Percentiles rank a stretch among this genome's conserved stretches.
Conservation (phyloP, 2,329 filamentous ascomycete species). For the Aspergillus neoniger region DNA sequence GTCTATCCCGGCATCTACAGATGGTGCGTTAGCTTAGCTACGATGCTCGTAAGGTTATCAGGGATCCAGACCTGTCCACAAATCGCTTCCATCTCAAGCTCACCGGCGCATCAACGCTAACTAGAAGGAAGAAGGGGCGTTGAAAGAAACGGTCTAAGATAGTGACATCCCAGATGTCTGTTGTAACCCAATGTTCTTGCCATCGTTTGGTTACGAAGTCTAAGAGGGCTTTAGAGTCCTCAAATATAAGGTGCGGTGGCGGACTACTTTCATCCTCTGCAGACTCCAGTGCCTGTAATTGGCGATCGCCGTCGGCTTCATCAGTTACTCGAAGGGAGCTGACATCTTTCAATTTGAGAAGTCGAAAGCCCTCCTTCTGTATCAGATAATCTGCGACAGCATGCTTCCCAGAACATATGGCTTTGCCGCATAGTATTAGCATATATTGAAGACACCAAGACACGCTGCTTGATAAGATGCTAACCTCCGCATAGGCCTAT, state of each 20-base stretch:
- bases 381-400: slow-evolving; percentile 87
- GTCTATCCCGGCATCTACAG: slow-evolving; percentile 51
- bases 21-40: not conserved
- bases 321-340: slow-evolving; percentile 26
- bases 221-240: slow-evolving; percentile 67
- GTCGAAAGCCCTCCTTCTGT: slow-evolving; percentile 77
- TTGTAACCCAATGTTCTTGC: slow-evolving; percentile 82
- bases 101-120: slow-evolving; percentile 89
- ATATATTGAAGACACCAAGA: not conserved
- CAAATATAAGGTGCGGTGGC: slow-evolving; percentile 51
- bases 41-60: not conserved
- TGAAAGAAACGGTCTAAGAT: slow-evolving; percentile 74
- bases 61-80: slow-evolving; percentile 56
- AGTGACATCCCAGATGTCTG: slow-evolving; percentile 72
- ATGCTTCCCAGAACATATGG: slow-evolving; percentile 90
- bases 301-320: slow-evolving; percentile 31
- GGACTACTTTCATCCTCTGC: slow-evolving; percentile 20
- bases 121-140: slow-evolving; percentile 87
- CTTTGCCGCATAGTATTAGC: slow-evolving; percentile 48
- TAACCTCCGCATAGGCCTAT: slow-evolving; percentile 55
- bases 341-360: slow-evolving; percentile 60
- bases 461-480: slow-evolving; percentile 12
- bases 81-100: slow-evolving; percentile 81
- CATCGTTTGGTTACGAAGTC: slow-evolving; percentile 85
- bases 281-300: slow-evolving; percentile 28